Base-by-base conservation (phyloP, 768 basidiomycete species). In the Suillus variegatus region DNA sequence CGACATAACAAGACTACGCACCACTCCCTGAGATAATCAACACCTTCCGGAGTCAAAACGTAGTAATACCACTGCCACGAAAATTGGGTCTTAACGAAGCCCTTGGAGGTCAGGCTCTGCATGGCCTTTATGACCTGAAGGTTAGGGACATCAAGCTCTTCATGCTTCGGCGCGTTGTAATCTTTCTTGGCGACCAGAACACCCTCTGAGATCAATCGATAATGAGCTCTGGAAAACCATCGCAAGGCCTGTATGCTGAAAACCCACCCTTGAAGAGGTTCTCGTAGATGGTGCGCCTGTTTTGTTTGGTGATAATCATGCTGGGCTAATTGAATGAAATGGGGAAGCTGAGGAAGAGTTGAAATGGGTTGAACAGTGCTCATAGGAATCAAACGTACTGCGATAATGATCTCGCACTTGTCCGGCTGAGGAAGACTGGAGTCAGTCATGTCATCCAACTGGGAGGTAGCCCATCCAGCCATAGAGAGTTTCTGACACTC, bases 31-130 rank as follows among this genome's bases (percentile, higher is more conserved):
- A 99, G 92, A 82, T 92, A 97, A 72, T 97, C 95, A 69, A 99
- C 90, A 75, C 97, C 97, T 80, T 99, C 97, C 61, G 94, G 90
- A 72, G 96, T 99, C 75, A 99, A 86, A 75, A 88, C 86, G 82
- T 99, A 99, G 84, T 99, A 99, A 82, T 97, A 99, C 86, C 89
- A 97, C 76, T 98, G 95, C 97, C 97, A 99, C 58, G 92, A 95
- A 86, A 99, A 99, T 77, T 95, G 97, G 71, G 97, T 99, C 88
- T 98, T 98, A 83, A 99, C 95, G 79, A 84, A 89, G 64, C 97
- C 96, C 76, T 79, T 84, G 51, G 87, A 88, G 69, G 85, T 89
- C 70, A 89, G 78, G 78, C 87, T 88, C 72, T 88, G 88, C 75
- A 88, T 80, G 60, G 87, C 87, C 80, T 89, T 89, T 80, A 89